Evolutionary conservation across 2,329 filamentous ascomycete species (phyloP).

Genomic region (Diaporthe eres): DNA sequence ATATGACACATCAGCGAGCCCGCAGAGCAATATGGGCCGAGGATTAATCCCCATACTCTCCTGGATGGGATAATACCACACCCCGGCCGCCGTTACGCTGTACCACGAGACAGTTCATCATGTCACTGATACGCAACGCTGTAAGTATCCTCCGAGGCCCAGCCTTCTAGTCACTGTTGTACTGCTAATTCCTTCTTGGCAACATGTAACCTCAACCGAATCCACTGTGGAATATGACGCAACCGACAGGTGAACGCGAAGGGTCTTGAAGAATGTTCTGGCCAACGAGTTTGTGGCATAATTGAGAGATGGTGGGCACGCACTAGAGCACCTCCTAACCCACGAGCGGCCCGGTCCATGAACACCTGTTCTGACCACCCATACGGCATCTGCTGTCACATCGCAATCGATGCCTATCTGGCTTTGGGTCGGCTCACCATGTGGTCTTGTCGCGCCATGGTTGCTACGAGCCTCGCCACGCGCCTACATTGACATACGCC

Average conservation of each 20-base stretch:
- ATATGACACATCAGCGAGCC: neutral
- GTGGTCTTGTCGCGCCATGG: neutral
- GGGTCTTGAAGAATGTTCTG: neutral
- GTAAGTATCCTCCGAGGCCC: neutral
- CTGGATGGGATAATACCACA: neutral
- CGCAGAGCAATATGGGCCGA: neutral
- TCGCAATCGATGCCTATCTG: neutral
- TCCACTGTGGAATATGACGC: neutral
- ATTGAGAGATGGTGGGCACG: neutral
- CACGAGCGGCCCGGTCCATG: conserved; percentile 8
- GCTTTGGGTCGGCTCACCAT: neutral
- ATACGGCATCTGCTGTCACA: neutral
- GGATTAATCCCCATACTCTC: neutral
- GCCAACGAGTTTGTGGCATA: neutral
- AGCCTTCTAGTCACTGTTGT: neutral
- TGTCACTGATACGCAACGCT: neutral
- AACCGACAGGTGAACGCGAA: neutral
- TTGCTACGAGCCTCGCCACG: neutral
- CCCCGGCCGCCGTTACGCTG: neutral
- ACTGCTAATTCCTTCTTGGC: neutral
- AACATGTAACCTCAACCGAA: conserved; percentile 10
- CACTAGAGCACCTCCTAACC: neutral
- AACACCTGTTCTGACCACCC: neutral
- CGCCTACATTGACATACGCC: neutral
- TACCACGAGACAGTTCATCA: neutral